Base-by-base conservation (phyloP, 1,284 basidiomycete genomes). In the Melampsora larici-populina region DNA sequence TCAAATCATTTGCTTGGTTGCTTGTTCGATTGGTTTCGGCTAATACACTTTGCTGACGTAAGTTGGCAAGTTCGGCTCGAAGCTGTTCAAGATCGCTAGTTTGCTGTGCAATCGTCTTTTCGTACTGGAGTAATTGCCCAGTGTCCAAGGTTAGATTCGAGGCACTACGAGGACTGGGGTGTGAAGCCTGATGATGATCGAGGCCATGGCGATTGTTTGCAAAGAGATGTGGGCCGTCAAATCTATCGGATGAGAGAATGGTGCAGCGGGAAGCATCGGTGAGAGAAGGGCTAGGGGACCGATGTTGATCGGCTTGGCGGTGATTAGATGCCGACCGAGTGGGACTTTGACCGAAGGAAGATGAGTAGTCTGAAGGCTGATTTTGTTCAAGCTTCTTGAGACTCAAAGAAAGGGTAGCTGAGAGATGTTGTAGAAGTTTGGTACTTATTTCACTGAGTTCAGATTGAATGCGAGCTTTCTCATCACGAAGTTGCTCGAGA, bases 221-320 rank as follows among this genome's bases (percentile, higher is more conserved):
- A 31, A 72, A 72, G 17, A 72, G 70, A 64, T 72, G 70, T 29
- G 70, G 70, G 21, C 70, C 70, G 26, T 72, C 70, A 43, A 72
- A 72, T 46, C 24, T 71, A 17, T 26, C 43, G 26, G 36, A 13
- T 36, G 33, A 24, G 31, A 26, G 15, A 60, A 13, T 63, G 4
- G 51, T 62, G 8, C 70, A 55, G 29, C 55, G 21, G 58, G 58
- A 71, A 21, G 58, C 21, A 1, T 31, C 62, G 29, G 29, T 60
- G 58, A 36, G 36, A 31, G 51, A 21, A 58, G 51, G 51, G 26
- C 48, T 55, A 33, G 51, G 69, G 17, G 51, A 36, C n/a, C 13
- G 26, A 33, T n/a, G 18, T 26, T 64, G 62, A 33, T 24, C 18
- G 31, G 31, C 17, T 18, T n/a, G n/a, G 6, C 18, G 62, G 29